These are phyloP conservation scores for Hemileia vastatrix DNA, from an alignment of 1,284 basidiomycete species.

Conservation along the genomic window DNA sequence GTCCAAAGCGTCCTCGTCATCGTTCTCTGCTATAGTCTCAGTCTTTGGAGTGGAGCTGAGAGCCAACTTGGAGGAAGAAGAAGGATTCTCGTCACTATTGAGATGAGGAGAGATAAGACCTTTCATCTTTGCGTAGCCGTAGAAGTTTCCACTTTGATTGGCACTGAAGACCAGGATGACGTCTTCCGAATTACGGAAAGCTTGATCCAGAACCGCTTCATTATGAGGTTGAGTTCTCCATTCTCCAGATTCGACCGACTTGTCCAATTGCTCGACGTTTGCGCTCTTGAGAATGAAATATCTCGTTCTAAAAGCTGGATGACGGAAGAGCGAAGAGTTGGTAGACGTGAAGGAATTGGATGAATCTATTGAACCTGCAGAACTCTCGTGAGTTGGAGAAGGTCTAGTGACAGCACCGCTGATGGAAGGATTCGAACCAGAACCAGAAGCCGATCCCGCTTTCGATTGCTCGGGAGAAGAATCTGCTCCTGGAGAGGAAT, in stretches of 20 bases:
- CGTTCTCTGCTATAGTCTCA: background rate
- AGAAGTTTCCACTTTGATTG: conserved; percentile 63
- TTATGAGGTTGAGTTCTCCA: conserved; percentile 95
- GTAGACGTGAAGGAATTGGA: conserved; percentile 37
- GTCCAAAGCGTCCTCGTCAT: background rate
- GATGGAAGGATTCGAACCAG: conserved; percentile 55
- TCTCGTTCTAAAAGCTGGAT: conserved; percentile 66
- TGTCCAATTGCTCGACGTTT: conserved; percentile 66
- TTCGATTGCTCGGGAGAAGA: too few species aligned
- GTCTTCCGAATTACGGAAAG: conserved; percentile 72
- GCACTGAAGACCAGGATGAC: conserved; percentile 84
- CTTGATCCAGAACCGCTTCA: conserved; percentile 66
- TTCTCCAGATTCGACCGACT: conserved; percentile 66
- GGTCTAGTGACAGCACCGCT: too few species aligned
- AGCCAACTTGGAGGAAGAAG: conserved; percentile 1
- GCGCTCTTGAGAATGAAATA: conserved; percentile 88
- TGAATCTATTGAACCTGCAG: conserved; percentile 7
- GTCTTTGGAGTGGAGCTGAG: background rate
- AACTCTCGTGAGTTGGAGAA: background rate
- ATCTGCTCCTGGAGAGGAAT: too few species aligned
- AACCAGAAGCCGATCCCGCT: conserved; percentile 46
- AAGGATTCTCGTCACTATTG: background rate
- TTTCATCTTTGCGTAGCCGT: conserved; percentile 42
- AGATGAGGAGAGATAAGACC: conserved; percentile 28
- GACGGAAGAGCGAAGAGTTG: conserved; percentile 66